These are phyloP conservation scores for Urtica urens DNA, from an alignment of 306 rosid species.

Conservation along the genomic window DNA sequence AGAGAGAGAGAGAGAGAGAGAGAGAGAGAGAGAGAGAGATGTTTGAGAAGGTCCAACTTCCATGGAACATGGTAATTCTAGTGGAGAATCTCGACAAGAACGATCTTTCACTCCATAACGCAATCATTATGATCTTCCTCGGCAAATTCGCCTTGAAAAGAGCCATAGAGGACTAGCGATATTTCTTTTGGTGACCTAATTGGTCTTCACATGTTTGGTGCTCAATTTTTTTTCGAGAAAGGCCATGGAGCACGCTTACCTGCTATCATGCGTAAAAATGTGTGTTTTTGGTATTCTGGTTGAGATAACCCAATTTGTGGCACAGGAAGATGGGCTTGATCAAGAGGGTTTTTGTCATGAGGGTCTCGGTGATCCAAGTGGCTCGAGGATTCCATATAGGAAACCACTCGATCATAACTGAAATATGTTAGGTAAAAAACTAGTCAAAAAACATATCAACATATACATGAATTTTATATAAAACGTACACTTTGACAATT, in stretches of 20 bases:
- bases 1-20: too few relatives aligned
- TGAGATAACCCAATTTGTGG: slow-evolving; percentile 67
- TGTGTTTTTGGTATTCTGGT: slow-evolving; percentile 43
- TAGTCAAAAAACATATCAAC: too few relatives aligned
- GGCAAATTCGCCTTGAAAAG: slow-evolving; percentile 52
- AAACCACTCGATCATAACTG: too few relatives aligned
- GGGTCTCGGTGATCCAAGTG: slow-evolving; percentile 74
- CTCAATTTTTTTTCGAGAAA: slow-evolving; percentile 76
- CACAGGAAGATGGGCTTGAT: slow-evolving; percentile 45
- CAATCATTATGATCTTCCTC: slow-evolving; percentile 46
- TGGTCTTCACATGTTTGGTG: slow-evolving; percentile 58
- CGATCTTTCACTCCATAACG: slow-evolving; percentile 56
- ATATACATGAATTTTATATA: too few relatives aligned
- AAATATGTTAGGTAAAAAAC: too few relatives aligned
- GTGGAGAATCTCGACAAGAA: slow-evolving; percentile 50
- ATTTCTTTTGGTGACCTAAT: slow-evolving; percentile 58
- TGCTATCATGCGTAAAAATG: slow-evolving; percentile 62
- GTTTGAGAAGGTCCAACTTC: slow-evolving; percentile 64
- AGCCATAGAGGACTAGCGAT: slow-evolving; percentile 68
- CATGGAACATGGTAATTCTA: slow-evolving; percentile 66
- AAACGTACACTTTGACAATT: too few relatives aligned
- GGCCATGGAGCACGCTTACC: slow-evolving; percentile 51
- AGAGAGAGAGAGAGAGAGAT: slow-evolving; percentile 23
- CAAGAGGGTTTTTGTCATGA: slow-evolving; percentile 43
- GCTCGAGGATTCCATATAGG: slow-evolving; percentile 78